Evolutionary conservation across 805 yeast species (phyloP).

Genomic region (Zygosaccharomyces siamensis): DNA sequence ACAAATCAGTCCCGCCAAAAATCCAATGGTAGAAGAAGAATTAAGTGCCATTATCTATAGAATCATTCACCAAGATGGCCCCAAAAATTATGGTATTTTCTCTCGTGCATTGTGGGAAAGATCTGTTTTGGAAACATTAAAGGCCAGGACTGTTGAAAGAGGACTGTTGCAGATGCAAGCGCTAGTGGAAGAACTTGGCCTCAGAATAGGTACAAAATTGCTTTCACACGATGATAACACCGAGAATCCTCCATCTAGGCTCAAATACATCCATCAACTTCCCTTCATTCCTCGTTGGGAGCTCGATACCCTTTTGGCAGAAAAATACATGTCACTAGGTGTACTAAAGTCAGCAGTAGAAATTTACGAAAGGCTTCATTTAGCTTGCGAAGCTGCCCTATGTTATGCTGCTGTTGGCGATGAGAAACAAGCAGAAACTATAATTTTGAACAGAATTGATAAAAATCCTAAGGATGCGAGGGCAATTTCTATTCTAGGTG

Average conservation of each 20-base stretch:
- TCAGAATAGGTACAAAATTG: slow-evolving; percentile 52
- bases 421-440: slow-evolving; percentile 56
- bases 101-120: slow-evolving; percentile 87
- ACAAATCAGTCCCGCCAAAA: slow-evolving; percentile 66
- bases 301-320: slow-evolving; percentile 78
- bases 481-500: slow-evolving; percentile 81
- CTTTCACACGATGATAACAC: slow-evolving; percentile 41
- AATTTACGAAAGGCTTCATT: slow-evolving; percentile 71
- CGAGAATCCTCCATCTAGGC: slow-evolving; percentile 43
- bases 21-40: slow-evolving; percentile 74
- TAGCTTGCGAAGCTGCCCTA: slow-evolving; percentile 79
- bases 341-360: slow-evolving; percentile 82
- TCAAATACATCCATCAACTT: slow-evolving; percentile 65
- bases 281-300: slow-evolving; percentile 82
- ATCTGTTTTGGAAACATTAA: slow-evolving; percentile 72
- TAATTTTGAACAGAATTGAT: slow-evolving; percentile 51
- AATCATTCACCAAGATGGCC: slow-evolving; percentile 47
- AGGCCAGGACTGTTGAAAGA: slow-evolving; percentile 84
- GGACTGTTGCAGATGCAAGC: slow-evolving; percentile 92
- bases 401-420: slow-evolving; percentile 86
- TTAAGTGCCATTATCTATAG: slow-evolving; percentile 71
- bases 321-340: slow-evolving; percentile 80
- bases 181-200: slow-evolving; percentile 80
- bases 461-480: slow-evolving; percentile 71
- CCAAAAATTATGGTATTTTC: slow-evolving; percentile 61